Conservation (phyloP, 2,329 filamentous ascomycete species). For the Chaetomiaceae sp. region DNA sequence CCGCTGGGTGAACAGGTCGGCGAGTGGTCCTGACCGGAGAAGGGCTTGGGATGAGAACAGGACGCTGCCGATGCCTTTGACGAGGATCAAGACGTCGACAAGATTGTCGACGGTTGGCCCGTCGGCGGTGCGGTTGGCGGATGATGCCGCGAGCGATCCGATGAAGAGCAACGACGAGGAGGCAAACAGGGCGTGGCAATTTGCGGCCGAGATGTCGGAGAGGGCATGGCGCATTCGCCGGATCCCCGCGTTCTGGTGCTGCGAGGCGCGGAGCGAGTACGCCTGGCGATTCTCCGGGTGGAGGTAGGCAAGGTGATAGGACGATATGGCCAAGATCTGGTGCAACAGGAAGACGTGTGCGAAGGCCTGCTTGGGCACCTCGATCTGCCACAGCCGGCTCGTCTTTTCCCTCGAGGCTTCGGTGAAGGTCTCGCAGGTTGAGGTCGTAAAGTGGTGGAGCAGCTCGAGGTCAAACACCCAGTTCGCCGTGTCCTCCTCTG, state of each 20-base stretch:
- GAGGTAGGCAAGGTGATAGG: conserved; percentile 25
- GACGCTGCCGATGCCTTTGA: conserved; percentile 25
- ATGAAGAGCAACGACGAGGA: conserved; percentile 24
- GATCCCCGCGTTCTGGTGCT: conserved; percentile 25
- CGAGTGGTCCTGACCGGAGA: conserved; percentile 19
- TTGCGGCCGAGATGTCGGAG: conserved; percentile 20
- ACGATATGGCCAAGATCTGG: conserved; percentile 24
- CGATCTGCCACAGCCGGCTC: conserved; percentile 18
- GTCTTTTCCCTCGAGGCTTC: background rate
- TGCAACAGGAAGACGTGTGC: conserved; percentile 25
- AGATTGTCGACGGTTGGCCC: conserved; percentile 20
- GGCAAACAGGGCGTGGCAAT: conserved; percentile 25
- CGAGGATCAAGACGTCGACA: conserved; percentile 21
- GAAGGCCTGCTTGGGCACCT: conserved; percentile 22
- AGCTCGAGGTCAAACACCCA: conserved; percentile 37
- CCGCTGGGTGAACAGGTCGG: conserved; percentile 15
- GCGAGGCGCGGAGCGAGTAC: conserved; percentile 21
- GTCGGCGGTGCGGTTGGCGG: background rate
- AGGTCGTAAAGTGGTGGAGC: conserved; percentile 35
- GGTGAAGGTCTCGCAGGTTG: conserved; percentile 21
- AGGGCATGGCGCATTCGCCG: conserved; percentile 22
- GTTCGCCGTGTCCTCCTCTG: conserved; percentile 14
- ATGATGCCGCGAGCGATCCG: conserved; percentile 18
- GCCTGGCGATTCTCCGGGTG: conserved; percentile 13
- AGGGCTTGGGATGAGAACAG: conserved; percentile 16